Base-by-base conservation (phyloP, 1,139 yeast genomes). In the Geotrichum macrosporum region DNA sequence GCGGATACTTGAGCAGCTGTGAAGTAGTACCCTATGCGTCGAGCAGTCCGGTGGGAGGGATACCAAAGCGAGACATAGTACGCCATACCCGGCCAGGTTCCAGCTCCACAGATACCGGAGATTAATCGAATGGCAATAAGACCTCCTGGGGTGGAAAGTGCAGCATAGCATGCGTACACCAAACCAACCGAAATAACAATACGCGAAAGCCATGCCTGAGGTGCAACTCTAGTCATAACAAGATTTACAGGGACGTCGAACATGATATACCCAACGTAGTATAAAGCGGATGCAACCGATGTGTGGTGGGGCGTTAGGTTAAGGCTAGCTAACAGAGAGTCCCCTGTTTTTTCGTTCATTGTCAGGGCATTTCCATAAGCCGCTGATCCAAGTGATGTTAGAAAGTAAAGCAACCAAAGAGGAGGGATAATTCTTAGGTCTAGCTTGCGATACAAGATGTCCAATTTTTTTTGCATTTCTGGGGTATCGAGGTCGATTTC, bases 61-160 rank as follows among this genome's bases (percentile, higher is more conserved):
- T 87, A 87, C 94, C 95, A 87, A 57, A 85, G 70, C 1, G 89
- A 78, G 37, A 87, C 73, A 59, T 85, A 87, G 66, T 85, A 86
- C 20, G 89, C 81, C 81, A 87, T 72, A 9, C 95, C 96, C 1
- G 96, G 96, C 95, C 95, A 87, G 2, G 88, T 80, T 32, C 96
- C 96, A 9, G 95, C 95, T 43, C 88, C 88, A 50, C 83, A 84
- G 50, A 83, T 59, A 40, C 96, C 96, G 20, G 85, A 76, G 51
- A 87, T 73, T 49, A 86, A 78, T 53, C 95, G 74, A 37, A 80
- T 67, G 2, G 89, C 94, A 48, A 80, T 78, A 24, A 85, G 67
- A 2, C 94, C 94, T 3, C 73, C 62, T 10, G 75, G 68, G 48
- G 70, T 74, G 10, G 60, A 50, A 48, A 84, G 70, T 0, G 84